Percentiles rank a stretch among this genome's conserved stretches.
phyloP scores from a whole-genome alignment of 257 asterid genomes.

The Solanum virginianum region DNA sequence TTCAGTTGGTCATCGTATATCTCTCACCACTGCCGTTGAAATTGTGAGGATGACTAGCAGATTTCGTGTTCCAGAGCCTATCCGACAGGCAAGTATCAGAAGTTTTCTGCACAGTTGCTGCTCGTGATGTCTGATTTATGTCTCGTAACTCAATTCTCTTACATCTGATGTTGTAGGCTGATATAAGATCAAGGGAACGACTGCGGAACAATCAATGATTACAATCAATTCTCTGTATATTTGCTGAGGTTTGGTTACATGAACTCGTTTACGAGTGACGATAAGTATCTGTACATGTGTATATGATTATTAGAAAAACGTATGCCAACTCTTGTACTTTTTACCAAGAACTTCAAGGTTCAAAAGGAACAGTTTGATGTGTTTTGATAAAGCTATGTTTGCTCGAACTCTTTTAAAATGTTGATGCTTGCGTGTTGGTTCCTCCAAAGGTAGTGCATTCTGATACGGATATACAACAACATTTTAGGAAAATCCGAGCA shows the following conservation, averaged over 20 bases:
- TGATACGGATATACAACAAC: not conserved
- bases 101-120: not conserved
- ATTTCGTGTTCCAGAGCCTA: slow-evolving; percentile 87
- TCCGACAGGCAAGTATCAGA: slow-evolving; percentile 46
- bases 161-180: not conserved
- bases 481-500: not conserved
- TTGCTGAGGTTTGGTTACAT: not conserved
- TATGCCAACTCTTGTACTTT: not conserved
- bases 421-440: not conserved
- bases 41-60: slow-evolving; percentile 50
- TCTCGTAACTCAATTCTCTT: not conserved
- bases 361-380: not conserved
- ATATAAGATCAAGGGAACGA: not conserved
- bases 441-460: not conserved
- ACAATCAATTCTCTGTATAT: not conserved
- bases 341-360: not conserved
- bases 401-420: not conserved
- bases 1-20: slow-evolving; percentile 74
- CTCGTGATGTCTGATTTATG: not conserved
- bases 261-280: not conserved
- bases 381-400: not conserved
- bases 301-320: not conserved
- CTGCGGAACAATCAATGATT: not conserved
- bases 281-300: not conserved
- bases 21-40: slow-evolving; percentile 50